Conservation (phyloP, 495 filamentous ascomycete genomes). For the Delitschia confertaspora region DNA sequence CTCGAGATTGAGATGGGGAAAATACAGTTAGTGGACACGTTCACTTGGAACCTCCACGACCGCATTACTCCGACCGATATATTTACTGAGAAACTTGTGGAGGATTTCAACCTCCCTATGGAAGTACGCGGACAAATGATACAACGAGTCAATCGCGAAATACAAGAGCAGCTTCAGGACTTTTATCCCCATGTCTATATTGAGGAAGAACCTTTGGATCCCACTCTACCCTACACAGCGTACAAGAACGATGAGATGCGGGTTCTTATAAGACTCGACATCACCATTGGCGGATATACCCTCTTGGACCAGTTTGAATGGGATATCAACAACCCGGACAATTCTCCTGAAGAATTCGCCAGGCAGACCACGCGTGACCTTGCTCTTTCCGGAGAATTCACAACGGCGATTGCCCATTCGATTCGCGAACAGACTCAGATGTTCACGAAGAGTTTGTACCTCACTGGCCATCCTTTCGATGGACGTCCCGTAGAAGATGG, state of each 20-base stretch:
- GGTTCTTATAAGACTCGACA: constrained; percentile 88
- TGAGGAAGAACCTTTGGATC: constrained; percentile 83
- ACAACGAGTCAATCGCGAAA: constrained; percentile 67
- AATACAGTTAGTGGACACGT: constrained; percentile 91
- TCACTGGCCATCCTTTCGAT: constrained; percentile 88
- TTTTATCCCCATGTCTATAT: constrained; percentile 86
- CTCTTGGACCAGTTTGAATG: constrained; percentile 97
- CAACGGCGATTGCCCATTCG: constrained; percentile 91
- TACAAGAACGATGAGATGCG: constrained; percentile 99
- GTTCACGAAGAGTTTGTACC: constrained; percentile 88
- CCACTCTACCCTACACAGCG: constrained; percentile 79
- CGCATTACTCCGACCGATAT: constrained; percentile 65
- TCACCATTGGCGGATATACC: constrained; percentile 92
- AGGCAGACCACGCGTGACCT: constrained; percentile 78
- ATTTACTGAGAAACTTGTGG: constrained; percentile 81
- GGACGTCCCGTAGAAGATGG: constrained; percentile 86
- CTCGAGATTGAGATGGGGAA: constrained; percentile 94
- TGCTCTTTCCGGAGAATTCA: constrained; percentile 92
- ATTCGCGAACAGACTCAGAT: constrained; percentile 93
- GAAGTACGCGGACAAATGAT: constrained; percentile 55
- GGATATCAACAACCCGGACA: constrained; percentile 92
- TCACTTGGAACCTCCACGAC: constrained; percentile 97
- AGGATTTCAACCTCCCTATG: constrained; percentile 75
- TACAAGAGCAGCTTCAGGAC: constrained; percentile 84
- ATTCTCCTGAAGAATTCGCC: constrained; percentile 92